These are phyloP conservation scores for Wallacemonas sp. DNA, from an alignment of 208 protist genomes.

Conservation along the genomic window DNA sequence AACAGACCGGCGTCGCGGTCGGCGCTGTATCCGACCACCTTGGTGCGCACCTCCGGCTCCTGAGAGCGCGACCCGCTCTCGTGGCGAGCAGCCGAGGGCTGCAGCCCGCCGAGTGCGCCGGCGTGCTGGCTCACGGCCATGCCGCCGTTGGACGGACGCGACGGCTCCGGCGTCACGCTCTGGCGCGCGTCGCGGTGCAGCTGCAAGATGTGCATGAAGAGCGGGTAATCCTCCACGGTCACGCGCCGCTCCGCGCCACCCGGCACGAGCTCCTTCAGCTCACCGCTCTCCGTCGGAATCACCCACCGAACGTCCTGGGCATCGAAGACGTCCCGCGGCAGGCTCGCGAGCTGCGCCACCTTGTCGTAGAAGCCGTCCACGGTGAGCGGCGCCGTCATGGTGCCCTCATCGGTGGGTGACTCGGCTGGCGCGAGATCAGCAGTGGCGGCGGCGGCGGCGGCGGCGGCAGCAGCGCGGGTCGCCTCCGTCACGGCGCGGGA, in stretches of 20 bases:
- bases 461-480: background rate
- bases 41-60: constrained; percentile 16
- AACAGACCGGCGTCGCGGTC: constrained; percentile 44
- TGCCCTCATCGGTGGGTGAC: background rate
- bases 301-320: constrained; percentile 68
- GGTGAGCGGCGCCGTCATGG: constrained; percentile 22
- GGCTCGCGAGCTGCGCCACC: constrained; percentile 49
- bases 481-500: background rate
- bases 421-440: background rate
- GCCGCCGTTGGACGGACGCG: constrained; percentile 2
- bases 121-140: too few species aligned
- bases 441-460: background rate
- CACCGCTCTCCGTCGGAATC: constrained; percentile 46
- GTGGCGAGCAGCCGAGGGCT: background rate
- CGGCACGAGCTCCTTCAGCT: constrained; percentile 66
- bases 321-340: constrained; percentile 43
- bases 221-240: constrained; percentile 52
- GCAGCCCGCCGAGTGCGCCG: background rate
- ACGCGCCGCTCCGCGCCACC: constrained; percentile 51
- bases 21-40: constrained; percentile 45
- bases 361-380: constrained; percentile 62
- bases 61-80: background rate
- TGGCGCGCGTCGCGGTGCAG: constrained; percentile 42
- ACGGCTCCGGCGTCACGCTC: background rate
- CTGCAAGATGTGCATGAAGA: constrained; percentile 45